Base-by-base conservation (phyloP, 2,329 filamentous ascomycete genomes). In the Ceratocystis albifundus region DNA sequence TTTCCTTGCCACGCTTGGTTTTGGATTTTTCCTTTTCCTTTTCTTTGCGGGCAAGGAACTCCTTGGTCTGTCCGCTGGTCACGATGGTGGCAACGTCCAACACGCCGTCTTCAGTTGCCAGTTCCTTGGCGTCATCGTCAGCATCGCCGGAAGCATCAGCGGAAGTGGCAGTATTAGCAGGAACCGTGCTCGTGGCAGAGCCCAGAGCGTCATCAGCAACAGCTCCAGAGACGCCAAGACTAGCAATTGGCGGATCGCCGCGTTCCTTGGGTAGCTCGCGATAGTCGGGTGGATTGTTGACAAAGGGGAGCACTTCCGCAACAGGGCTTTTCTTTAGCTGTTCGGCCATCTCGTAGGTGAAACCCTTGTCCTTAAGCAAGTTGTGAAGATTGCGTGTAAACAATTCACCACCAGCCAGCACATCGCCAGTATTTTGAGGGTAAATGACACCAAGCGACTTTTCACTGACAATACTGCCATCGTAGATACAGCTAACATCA, bases 401-500 rank as follows among this genome's bases (percentile, higher is more conserved):
- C 1, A 88, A 85, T 71, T 96, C 88, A 63, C 94, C 94, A 70
- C 94, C 94, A 68, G 90, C 94, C 15, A 86, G 78, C 57, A 75
- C 73, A 25, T 74, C 70, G 17, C 15, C 20, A 17, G 53, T 2
- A 8, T 25, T 59, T 10, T 64, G 59, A 4, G 68, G 82, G 72
- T 70, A 88, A 68, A 69, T 85, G 76, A 73, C 84, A 74, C 74
- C 87, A 76, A 80, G 83, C 75, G 73, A 84, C 81, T 72, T 85
- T 77, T 76, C 89, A 80, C 75, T 91, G 81, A 77, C 81, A 4
- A 95, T 82, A 59, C 85, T 78, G 71, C 89, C 93, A 69, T 97
- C 93, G 67, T 87, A 86, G 62, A 99, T 85, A 66, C 92, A 93
- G 0, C 91, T 96, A 22, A 99, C 84, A 72, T 99, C 92, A 28